Conservation (phyloP, 345 rosid genomes). For the Salix purpurea region DNA sequence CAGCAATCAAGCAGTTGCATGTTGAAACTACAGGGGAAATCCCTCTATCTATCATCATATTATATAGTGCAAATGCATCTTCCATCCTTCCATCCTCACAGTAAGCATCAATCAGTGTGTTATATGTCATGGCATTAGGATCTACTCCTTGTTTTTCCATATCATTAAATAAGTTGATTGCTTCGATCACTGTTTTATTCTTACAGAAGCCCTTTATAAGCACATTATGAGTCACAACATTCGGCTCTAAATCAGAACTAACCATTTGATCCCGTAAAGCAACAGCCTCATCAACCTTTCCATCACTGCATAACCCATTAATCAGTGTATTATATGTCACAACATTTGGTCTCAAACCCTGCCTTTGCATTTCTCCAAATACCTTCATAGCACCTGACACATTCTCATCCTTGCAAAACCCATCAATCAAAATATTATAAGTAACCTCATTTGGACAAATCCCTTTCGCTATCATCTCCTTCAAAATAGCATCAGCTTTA, state of each 20-base stretch:
- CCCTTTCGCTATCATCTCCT: conserved; percentile 55
- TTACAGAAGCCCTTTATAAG: conserved; percentile 72
- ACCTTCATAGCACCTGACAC: conserved; percentile 45
- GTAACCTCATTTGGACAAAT: conserved; percentile 50
- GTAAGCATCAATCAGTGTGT: conserved; percentile 63
- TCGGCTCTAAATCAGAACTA: conserved; percentile 44
- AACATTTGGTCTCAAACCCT: conserved; percentile 47
- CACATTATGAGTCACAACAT: conserved; percentile 54
- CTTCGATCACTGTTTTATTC: conserved; percentile 55
- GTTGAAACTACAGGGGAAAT: conserved; percentile 48
- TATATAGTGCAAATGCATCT: conserved; percentile 48
- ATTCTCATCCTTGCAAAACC: conserved; percentile 74
- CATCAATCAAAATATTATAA: conserved; percentile 72
- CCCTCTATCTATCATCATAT: conserved; percentile 47
- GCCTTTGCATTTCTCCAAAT: conserved; percentile 66
- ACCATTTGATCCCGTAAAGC: conserved; percentile 52
- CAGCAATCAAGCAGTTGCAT: conserved; percentile 67
- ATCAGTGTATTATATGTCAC: conserved; percentile 61
- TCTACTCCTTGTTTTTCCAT: conserved; percentile 38
- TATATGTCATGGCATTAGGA: conserved; percentile 50
- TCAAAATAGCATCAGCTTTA: conserved; percentile 64
- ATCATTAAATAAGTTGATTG: conserved; percentile 41
- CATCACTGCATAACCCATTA: conserved; percentile 45
- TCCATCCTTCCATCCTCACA: conserved; percentile 53
- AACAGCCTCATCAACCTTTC: conserved; percentile 53